Evolutionary conservation across 306 rosid genomes (phyloP).

Genomic region (Spatholobus suberectus): DNA sequence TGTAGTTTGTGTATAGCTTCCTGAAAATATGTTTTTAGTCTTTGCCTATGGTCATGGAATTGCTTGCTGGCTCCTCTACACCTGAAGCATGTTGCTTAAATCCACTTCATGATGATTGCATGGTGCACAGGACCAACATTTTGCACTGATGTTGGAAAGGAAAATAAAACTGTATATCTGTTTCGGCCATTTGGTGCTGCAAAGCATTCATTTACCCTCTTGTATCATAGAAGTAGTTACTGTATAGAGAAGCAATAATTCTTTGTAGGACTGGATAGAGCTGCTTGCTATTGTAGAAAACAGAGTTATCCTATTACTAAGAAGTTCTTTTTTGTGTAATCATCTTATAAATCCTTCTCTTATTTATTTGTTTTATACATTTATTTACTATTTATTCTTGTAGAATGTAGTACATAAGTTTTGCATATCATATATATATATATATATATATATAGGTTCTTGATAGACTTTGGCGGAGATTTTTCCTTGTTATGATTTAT

Average conservation of each 20-base stretch:
- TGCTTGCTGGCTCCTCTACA: slow-evolving; percentile 18
- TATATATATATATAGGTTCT: no score
- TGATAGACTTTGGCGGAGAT: no score
- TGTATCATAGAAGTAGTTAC: slow-evolving; percentile 20
- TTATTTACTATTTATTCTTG: background rate
- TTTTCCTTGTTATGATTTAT: no score
- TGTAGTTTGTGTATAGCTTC: slow-evolving; percentile 28
- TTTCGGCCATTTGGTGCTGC: slow-evolving; percentile 1
- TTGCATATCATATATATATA: no score
- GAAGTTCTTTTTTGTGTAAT: slow-evolving; percentile 1
- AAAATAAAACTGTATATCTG: slow-evolving; percentile 23
- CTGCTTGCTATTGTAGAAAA: slow-evolving; percentile 27
- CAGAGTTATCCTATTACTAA: slow-evolving; percentile 16
- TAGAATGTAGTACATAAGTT: no score
- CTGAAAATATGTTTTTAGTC: slow-evolving; percentile 5
- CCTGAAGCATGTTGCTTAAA: background rate
- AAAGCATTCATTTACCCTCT: slow-evolving; percentile 7
- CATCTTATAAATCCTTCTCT: slow-evolving; percentile 4
- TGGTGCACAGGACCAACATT: slow-evolving; percentile 24
- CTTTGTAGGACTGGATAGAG: slow-evolving; percentile 22
- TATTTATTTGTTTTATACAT: background rate
- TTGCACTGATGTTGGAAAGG: background rate
- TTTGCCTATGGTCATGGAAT: slow-evolving; percentile 24
- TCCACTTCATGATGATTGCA: slow-evolving; percentile 1
- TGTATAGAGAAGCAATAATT: slow-evolving; percentile 22